These are phyloP conservation scores for Actinomortierella ambigua DNA, from an alignment of 371 early-diverging fungal species.

Conservation along the genomic window DNA sequence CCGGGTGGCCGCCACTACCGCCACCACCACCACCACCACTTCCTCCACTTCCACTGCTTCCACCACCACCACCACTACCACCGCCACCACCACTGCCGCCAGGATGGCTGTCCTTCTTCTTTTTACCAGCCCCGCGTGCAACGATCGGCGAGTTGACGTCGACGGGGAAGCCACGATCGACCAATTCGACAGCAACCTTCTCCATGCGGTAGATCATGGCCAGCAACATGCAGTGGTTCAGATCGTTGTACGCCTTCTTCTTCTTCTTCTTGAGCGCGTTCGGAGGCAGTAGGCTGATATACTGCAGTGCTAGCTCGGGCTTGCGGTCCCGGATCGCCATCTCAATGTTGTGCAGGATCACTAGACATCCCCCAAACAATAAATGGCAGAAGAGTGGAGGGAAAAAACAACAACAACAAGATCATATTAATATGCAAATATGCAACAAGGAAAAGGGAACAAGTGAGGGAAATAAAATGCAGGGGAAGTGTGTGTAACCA, in stretches of 20 bases:
- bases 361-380: too few species aligned
- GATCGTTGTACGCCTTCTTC: slow-evolving; percentile 38
- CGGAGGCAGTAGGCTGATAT: slow-evolving; percentile 36
- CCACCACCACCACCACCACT: too few species aligned
- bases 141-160: slow-evolving; percentile 49
- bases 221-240: slow-evolving; percentile 46
- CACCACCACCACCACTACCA: too few species aligned
- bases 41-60: too few species aligned
- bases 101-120: slow-evolving; percentile 33
- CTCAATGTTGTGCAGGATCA: slow-evolving; percentile 44
- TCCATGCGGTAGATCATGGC: slow-evolving; percentile 50
- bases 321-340: slow-evolving; percentile 45
- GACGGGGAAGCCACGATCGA: slow-evolving; percentile 48
- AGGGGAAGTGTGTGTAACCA: not conserved
- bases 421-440: too few species aligned
- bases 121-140: slow-evolving; percentile 19
- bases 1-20: too few species aligned
- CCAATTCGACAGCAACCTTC: slow-evolving; percentile 46
- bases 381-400: too few species aligned
- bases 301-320: slow-evolving; percentile 44
- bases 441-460: not conserved
- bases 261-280: slow-evolving; percentile 43
- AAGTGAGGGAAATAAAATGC: not conserved
- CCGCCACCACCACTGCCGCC: slow-evolving; percentile 36
- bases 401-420: too few species aligned